Evolutionary conservation across 2,329 filamentous ascomycete species (phyloP), one percentile per base, ranked within the genome.

Genomic region (Diaporthe aspalathi): DNA sequence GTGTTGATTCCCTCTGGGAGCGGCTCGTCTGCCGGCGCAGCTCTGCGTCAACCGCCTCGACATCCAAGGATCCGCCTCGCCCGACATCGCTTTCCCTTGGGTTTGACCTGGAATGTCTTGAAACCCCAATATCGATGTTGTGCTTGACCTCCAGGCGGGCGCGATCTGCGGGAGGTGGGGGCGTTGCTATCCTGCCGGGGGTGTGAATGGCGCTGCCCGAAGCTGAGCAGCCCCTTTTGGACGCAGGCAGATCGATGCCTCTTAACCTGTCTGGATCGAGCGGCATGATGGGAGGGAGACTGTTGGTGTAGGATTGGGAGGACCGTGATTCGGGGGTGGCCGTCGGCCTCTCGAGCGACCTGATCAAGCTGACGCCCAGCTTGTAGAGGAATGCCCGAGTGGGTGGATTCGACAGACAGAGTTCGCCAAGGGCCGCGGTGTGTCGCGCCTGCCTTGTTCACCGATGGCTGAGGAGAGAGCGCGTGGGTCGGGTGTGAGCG

Each of bases 21-120:
- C 82, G 82, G 72, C 85, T 83, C n/a, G 88, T 77, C 74, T 89
- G 87, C 73, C 86, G 82, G 17, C 86, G 80, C 63, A 89, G 77
- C 32, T 86, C 86, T 72, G 81, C 83, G 69, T 88, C 85, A 52
- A 89, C 81, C 5, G 82, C 83, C 57, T 88, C 85, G 27, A 84
- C 76, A 73, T 89, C 86, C 49, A 89, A 77, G 4, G 60, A 38
- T 2, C 77, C 79, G n/a, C 77, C 74, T 24, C 80, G 81, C 17
- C 79, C 73, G 47, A 78, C 76, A 70, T 84, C 83, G 49, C 79
- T 80, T 50, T 78, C 77, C 67, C 82, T 79, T 43, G 77, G 75
- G 35, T 78, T 77, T 72, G 79, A 81, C 35, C 83, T 81, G 17
- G 79, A 68, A 67, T 74, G 75, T 66, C 80, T 78, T 24, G 80